Conservation (phyloP, 2,329 filamentous ascomycete species). For the Cordyceps militaris region DNA sequence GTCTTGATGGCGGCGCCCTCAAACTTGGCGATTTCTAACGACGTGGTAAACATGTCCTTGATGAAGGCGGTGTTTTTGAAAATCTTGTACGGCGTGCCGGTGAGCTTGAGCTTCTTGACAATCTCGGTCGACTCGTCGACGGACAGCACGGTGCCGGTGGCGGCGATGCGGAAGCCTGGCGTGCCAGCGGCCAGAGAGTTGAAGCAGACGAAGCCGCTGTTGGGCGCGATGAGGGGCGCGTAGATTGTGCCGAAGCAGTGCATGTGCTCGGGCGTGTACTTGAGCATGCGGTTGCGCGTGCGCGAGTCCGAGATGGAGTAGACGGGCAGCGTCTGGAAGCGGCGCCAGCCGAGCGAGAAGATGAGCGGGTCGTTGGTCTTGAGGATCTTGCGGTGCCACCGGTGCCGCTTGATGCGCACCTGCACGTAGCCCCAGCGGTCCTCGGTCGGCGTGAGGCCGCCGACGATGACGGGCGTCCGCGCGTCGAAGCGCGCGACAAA, state of each 20-base stretch:
- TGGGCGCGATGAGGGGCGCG: conserved; percentile 88
- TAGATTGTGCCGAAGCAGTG: conserved; percentile 97
- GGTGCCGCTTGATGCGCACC: conserved; percentile 90
- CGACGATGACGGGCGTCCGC: conserved; percentile 76
- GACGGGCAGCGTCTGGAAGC: conserved; percentile 86
- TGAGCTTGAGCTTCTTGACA: conserved; percentile 98
- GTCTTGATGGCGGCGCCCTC: conserved; percentile 94
- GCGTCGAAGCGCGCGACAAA: conserved; percentile 79
- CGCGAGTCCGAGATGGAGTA: conserved; percentile 94
- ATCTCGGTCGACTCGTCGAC: conserved; percentile 96
- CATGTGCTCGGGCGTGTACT: conserved; percentile 99
- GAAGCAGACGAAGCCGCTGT: conserved; percentile 91
- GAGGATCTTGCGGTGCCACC: conserved; percentile 98
- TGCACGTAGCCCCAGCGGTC: conserved; percentile 95
- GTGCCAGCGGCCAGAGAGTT: conserved; percentile 80
- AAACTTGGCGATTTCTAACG: conserved; percentile 95
- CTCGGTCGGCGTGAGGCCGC: conserved; percentile 87
- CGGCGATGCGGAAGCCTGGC: conserved; percentile 87
- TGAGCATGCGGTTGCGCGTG: conserved; percentile 93
- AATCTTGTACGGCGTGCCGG: conserved; percentile 89
- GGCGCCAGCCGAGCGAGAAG: conserved; percentile 91
- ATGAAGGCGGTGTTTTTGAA: conserved; percentile 99
- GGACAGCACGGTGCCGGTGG: conserved; percentile 85
- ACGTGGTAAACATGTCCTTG: conserved; percentile 93
- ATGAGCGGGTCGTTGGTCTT: conserved; percentile 98